Evolutionary conservation across 352 stramenopile genomes (phyloP), one percentile per base, ranked within the genome.

Genomic region (Globisporangium acanthophoron): DNA sequence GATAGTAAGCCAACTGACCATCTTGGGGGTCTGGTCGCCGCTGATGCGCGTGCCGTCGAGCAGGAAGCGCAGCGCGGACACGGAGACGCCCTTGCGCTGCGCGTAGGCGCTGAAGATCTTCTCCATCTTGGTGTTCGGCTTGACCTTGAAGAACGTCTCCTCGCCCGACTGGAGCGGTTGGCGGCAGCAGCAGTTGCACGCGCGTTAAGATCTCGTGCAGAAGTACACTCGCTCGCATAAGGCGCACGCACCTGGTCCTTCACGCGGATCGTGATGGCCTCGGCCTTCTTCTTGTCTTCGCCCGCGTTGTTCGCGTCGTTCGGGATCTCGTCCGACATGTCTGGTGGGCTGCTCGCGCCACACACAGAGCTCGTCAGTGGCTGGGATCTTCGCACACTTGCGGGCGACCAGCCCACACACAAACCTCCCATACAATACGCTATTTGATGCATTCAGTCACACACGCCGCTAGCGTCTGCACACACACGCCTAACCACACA

Each of bases 61-160:
- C 55, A 99, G 71, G 73, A 99, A 99, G 20, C 97, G 90, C 51
- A 99, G 79, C 31, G 91, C 92, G 24, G 52, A 70, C 3, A 77
- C 67, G 0, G 94, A 82, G 8, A 99, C 90, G 52, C 95, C 94
- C 76, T 98, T 98, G 56, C 96, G 88, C 64, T 94, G 76, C 12
- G 96, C 96, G 67, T 98, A 99, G 4, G 96, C 96, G 56, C 88
- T 89, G 71, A 99, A 98, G 50, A 99, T 97, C 71, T 99, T 99
- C 56, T 92, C 82, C 96, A 99, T 99, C 81, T 98, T 98, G 41
- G 96, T 99, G 54, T 95, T 97, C 57, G 92, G 97, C 77, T 99
- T 99, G 48, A 99, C 97, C 80, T 99, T 99, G 79, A 99, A 99
- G 70, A 98, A 98, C 5, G 94, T 99, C 75, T 99, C 96, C 61